Base-by-base conservation (phyloP, 805 yeast species). In the Grigorovia transvaalensis region DNA sequence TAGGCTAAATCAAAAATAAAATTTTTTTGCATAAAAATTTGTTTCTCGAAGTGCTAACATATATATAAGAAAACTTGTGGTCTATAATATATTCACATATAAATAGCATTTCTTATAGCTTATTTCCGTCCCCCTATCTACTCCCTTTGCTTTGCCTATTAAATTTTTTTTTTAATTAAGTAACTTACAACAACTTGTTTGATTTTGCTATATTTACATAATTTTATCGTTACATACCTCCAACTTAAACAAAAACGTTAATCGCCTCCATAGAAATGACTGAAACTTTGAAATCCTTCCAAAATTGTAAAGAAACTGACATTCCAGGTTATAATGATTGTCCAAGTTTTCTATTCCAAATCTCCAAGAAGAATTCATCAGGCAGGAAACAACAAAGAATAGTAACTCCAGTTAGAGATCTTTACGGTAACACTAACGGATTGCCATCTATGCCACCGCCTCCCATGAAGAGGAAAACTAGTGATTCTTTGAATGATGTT, bases 241-340 rank as follows among this genome's bases (percentile, higher is more conserved):
- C 27, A 4, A 23, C 27, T 23, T 19, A 43, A 11, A 19, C 13
- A 19, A n/a, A 43, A 43, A 12, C 13, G 9, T 5, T 19, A 43
- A 19, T 44, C 15, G 13, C 46, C n/a, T 44, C 46, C 13, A 44
- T n/a, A n/a, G 9, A 17, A 44, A 15, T 18, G 33, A 44, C 40
- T 44, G 33, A 44, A 18, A 41, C 47, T 9, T 54, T 58, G n/a
- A 63, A 57, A 52, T 64, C 69, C 47, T 68, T 67, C 50, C 77
- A 73, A 54, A 67, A 73, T 54, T 70, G 74, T 40, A 45, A 66
- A 6, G 76, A 72, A 54, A 61, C 72, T 2, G 71, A 72, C 47
- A 68, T 73, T n/a, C 58, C 66, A 4, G 76, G 76, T 1, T 73
- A 72, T 52, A 73, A 73, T 54, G 77, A 73, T 56, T 72, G 76